Evolutionary conservation across 208 protist species (phyloP), one percentile per base, ranked within the genome.

Genomic region (Trypanosoma boissoni): DNA sequence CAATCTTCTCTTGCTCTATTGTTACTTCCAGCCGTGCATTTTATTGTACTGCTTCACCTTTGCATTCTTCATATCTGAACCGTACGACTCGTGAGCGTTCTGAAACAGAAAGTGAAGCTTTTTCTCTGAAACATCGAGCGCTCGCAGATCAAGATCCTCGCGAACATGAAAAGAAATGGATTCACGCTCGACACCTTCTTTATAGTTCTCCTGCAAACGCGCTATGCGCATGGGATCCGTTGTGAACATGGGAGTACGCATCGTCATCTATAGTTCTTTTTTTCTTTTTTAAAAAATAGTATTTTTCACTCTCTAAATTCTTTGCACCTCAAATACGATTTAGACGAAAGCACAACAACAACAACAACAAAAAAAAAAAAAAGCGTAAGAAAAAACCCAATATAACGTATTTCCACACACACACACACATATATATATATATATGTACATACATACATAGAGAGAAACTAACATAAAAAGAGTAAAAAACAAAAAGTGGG

Each of bases 61-160:
- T 51, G 68, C 27, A 36, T 85, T 88, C 64, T 91, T 91, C 49
- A 76, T 62, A 18, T 57, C 58, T 7, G 61, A 27, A 45, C 64
- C 68, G 67, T 91, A 91, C 34, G 64, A 51, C 64, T 88, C 84
- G 65, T 81, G 61, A 1, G 80, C 80, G 63, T 91, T 91, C 53
- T 91, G 84, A 55, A 74, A 83, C 3, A 91, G 68, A 59, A 91
- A 91, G 36, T 73, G 68, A 23, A 91, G 75, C 60, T 91, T 91
- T 10, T 77, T 64, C 29, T 64, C 37, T 8, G 75, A 70, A n/a
- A 88, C 78, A 31, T 54, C 26, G 1, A 91, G 67, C 37, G 32
- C 46, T 23, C 75, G 46, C 27, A 74, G 23, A 44, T 91, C 84
- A 16, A 86, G 64, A 57, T 74, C 61, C 45, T 91, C 84, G 27